phyloP scores from a whole-genome alignment of 1,284 basidiomycete genomes.

The Rhodotorula mucilaginosa region DNA sequence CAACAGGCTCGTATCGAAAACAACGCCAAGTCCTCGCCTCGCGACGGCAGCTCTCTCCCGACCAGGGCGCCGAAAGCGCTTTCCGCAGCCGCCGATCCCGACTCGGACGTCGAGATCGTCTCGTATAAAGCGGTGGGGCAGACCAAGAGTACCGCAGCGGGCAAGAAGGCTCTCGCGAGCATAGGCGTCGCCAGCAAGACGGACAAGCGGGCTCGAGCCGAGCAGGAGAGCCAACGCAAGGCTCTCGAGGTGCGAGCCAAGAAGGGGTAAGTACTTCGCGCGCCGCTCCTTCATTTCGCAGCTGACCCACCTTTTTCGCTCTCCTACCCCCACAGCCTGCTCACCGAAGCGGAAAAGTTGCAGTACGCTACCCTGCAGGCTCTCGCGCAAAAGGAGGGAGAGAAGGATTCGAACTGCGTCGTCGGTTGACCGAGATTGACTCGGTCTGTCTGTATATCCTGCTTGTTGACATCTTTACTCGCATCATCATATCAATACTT shows the following conservation, averaged over 20 bases:
- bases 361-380: slow-evolving; percentile 39
- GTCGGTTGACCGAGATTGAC: neutral
- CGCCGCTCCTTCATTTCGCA: neutral
- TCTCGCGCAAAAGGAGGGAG: slow-evolving; percentile 17
- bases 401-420: neutral
- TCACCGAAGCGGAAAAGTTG: slow-evolving; percentile 40
- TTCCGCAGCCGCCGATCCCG: neutral
- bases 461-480: neutral
- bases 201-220: slow-evolving; percentile 30
- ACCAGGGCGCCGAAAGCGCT: slow-evolving; percentile 12
- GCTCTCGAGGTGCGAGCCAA: slow-evolving; percentile 40
- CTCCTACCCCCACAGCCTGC: slow-evolving; percentile 11
- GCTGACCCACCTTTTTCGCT: neutral
- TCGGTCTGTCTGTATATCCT: neutral
- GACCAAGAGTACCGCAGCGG: no score
- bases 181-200: slow-evolving; percentile 12
- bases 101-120: slow-evolving; percentile 22
- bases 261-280: slow-evolving; percentile 33
- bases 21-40: neutral
- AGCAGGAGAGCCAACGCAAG: slow-evolving; percentile 30
- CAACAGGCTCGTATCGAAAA: slow-evolving; percentile 14
- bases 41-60: neutral
- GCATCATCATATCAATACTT: neutral
- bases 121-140: neutral
- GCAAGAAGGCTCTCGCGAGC: slow-evolving; percentile 10